Conservation (phyloP, 2,329 filamentous ascomycete genomes). For the Nothophoma quercina region DNA sequence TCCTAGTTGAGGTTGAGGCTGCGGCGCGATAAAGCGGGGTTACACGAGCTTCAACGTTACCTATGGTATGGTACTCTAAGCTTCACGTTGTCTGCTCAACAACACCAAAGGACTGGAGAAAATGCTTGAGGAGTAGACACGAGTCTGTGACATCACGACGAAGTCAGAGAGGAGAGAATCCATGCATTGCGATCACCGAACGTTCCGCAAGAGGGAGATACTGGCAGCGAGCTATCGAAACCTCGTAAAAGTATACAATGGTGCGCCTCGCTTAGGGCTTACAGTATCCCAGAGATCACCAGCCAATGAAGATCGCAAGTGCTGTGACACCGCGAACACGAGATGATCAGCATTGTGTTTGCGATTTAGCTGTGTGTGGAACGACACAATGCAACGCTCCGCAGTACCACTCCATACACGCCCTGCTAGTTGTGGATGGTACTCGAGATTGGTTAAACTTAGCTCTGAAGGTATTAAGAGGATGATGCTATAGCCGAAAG, state of each 20-base stretch:
- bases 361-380: constrained; percentile 11
- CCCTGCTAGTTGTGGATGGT: constrained; percentile 2
- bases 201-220: background rate
- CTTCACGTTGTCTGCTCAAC: background rate
- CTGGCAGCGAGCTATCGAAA: constrained; percentile 13
- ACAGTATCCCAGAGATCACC: too few relatives aligned
- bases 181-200: background rate
- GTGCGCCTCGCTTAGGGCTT: constrained; percentile 16
- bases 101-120: background rate
- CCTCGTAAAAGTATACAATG: constrained; percentile 14
- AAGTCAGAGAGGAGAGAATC: too few relatives aligned
- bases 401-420: constrained; percentile 2
- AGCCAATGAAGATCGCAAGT: constrained; percentile 11
- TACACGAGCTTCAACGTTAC: constrained; percentile 9
- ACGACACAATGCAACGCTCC: constrained; percentile 18
- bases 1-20: constrained; percentile 7
- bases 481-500: constrained; percentile 7
- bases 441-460: background rate
- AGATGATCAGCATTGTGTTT: constrained; percentile 24
- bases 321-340: constrained; percentile 11
- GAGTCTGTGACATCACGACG: constrained; percentile 5
- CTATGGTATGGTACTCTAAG: background rate
- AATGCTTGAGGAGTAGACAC: background rate
- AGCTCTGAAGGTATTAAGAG: too few relatives aligned
- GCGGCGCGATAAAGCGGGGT: constrained; percentile 9